Percentiles rank a stretch among this genome's conserved stretches.
Conservation (phyloP, 129 eudicot genomes). For the Heracleum sosnowskyi region DNA sequence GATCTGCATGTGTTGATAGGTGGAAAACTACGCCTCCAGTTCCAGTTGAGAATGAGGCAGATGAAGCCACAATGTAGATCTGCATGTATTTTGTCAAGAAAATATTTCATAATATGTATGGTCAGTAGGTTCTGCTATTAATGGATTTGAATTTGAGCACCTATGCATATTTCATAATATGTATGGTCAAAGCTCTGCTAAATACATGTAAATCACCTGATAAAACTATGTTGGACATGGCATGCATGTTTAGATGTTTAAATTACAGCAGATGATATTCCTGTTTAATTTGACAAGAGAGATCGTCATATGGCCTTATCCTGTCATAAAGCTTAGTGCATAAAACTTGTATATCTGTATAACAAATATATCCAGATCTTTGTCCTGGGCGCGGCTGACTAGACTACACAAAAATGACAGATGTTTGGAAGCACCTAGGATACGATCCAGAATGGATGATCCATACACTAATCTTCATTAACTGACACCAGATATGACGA, state of each 20-base stretch:
- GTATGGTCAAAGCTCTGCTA: background rate
- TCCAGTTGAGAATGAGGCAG: conserved; percentile 63
- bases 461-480: no score
- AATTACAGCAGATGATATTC: background rate
- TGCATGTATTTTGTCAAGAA: background rate
- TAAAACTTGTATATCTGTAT: background rate
- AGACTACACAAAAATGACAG: no score
- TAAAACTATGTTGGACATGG: background rate
- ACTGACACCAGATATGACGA: no score
- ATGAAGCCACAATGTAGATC: conserved; percentile 47
- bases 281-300: background rate
- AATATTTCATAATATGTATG: background rate
- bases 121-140: background rate
- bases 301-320: background rate
- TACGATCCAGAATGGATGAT: no score
- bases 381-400: no score
- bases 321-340: background rate
- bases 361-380: background rate
- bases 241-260: background rate
- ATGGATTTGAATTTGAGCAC: background rate
- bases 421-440: background rate
- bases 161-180: no score
- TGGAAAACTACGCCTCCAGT: conserved; percentile 45
- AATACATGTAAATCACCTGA: background rate
- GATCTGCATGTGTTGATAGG: no score